A percentile compares a stretch with the other conserved stretches of the same genome.
Conservation (phyloP, 2,329 filamentous ascomycete genomes). For the Paraphoma sp. region DNA sequence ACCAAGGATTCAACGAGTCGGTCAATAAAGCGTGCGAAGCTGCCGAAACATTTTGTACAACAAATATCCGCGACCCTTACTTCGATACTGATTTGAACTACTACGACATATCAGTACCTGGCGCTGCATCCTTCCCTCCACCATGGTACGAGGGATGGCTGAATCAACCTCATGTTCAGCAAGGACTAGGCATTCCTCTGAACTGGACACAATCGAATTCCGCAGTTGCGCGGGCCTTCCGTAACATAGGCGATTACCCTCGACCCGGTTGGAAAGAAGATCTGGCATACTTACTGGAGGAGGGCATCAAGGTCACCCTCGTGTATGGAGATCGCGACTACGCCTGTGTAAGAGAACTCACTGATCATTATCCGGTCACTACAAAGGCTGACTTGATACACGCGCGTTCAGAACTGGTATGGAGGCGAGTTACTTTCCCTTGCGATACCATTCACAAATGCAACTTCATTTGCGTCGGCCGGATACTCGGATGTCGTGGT, state of each 20-base stretch:
- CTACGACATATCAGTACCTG: slow-evolving; percentile 63
- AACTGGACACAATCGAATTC: slow-evolving; percentile 60
- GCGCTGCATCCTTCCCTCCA: slow-evolving; percentile 49
- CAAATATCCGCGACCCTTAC: slow-evolving; percentile 55
- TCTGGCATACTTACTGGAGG: slow-evolving; percentile 61
- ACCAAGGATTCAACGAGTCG: slow-evolving; percentile 46
- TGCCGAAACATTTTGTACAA: slow-evolving; percentile 55
- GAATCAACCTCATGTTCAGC: slow-evolving; percentile 63
- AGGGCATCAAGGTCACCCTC: slow-evolving; percentile 41
- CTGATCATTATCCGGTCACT: background rate
- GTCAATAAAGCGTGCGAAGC: slow-evolving; percentile 52
- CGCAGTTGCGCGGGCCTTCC: slow-evolving; percentile 57
- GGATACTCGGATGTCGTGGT: slow-evolving; percentile 77
- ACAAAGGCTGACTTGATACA: background rate
- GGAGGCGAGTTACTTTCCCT: slow-evolving; percentile 77
- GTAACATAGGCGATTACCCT: slow-evolving; percentile 56
- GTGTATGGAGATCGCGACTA: slow-evolving; percentile 49
- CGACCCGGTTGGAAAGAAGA: slow-evolving; percentile 57
- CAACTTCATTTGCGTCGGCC: slow-evolving; percentile 65
- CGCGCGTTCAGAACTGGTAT: slow-evolving; percentile 59
- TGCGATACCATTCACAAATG: slow-evolving; percentile 61
- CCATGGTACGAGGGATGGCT: slow-evolving; percentile 63
- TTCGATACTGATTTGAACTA: slow-evolving; percentile 55
- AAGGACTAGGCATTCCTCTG: slow-evolving; percentile 61
- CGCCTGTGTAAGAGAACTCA: slow-evolving; percentile 42